Base-by-base conservation (phyloP, 2,329 filamentous ascomycete species). In the Pseudogymnoascus sp. region DNA sequence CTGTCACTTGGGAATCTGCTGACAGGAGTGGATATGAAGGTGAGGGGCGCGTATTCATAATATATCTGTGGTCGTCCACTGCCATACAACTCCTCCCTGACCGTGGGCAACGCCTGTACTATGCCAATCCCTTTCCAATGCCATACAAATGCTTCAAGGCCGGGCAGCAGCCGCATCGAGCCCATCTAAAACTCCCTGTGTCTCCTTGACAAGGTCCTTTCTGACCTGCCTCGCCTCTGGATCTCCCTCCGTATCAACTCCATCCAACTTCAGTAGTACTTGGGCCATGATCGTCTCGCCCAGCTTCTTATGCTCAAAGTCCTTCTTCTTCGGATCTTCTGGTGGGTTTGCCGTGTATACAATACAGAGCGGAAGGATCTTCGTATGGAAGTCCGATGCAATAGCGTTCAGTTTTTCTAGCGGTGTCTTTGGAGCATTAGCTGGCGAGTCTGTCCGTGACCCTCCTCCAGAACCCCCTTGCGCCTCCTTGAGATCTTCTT, bases 221-320 rank as follows among this genome's bases (percentile, higher is more conserved):
- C 90, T 78, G 72, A 79, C 83, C 11, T 80, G 75, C 66, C 89
- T 80, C 25, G 88, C 84, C 11, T 87, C 84, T 8, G 77, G 73
- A 67, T 90, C 84, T 4, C 88, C 89, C 59, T 88, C 86, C 0
- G 86, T 87, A 68, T 93, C 89, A 2, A 93, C 84, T 21, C 82
- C 86, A 72, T 94, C 90, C 40, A 91, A 75, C 76, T 92, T 93
- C 67, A 94, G 76, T 38, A 93, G 71, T 2, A 92, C 84, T 69
- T 92, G 88, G 66, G 87, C 84, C 79, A 94, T 79, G 40, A 92
- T 82, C 4, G 87, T 90, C 77, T 94, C 90, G 3, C 84, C 86
- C 16, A 94, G 74, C 72, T 83, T 87, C 72, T 88, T 86, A 73
- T 93, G 87, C 70, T 92, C 88, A 35, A 91, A 89, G 12, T 83